These are phyloP conservation scores for Fusarium austroafricanum DNA, from an alignment of 2,329 filamentous ascomycete species.

Conservation along the genomic window DNA sequence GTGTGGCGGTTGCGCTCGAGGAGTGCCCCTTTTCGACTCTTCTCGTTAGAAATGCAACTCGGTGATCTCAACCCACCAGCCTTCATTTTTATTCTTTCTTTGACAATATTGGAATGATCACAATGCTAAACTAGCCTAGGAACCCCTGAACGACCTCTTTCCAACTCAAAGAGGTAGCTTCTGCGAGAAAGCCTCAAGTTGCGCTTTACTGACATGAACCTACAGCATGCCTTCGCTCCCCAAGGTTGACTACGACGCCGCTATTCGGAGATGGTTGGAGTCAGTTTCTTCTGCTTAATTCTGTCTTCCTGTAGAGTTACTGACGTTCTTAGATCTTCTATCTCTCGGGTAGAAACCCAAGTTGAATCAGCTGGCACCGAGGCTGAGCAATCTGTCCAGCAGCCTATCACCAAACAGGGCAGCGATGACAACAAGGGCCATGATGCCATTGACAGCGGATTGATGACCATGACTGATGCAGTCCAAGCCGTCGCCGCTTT, in stretches of 20 bases:
- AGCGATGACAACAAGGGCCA: neutral
- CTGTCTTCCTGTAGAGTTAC: neutral
- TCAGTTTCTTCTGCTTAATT: neutral
- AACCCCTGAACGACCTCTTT: neutral
- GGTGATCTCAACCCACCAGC: neutral
- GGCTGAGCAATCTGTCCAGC: neutral
- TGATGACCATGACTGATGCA: neutral
- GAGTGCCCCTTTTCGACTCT: neutral
- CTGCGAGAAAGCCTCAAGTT: no score
- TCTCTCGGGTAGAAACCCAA: neutral
- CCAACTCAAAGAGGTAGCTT: conserved; percentile 19
- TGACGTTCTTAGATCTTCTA: conserved; percentile 7
- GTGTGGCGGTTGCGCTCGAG: neutral
- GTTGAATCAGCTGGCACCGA: no score
- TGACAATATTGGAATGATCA: no score
- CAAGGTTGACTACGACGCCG: neutral
- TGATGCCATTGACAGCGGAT: neutral
- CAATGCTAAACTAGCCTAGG: conserved; percentile 5
- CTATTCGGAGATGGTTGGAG: neutral
- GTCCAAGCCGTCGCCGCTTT: neutral
- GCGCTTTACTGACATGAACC: conserved; percentile 1
- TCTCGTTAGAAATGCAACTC: neutral
- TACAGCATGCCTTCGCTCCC: conserved; percentile 7
- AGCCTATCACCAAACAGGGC: neutral
- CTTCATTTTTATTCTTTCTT: neutral